phyloP scores from a whole-genome alignment of 768 basidiomycete species.

The Suillus americanus region DNA sequence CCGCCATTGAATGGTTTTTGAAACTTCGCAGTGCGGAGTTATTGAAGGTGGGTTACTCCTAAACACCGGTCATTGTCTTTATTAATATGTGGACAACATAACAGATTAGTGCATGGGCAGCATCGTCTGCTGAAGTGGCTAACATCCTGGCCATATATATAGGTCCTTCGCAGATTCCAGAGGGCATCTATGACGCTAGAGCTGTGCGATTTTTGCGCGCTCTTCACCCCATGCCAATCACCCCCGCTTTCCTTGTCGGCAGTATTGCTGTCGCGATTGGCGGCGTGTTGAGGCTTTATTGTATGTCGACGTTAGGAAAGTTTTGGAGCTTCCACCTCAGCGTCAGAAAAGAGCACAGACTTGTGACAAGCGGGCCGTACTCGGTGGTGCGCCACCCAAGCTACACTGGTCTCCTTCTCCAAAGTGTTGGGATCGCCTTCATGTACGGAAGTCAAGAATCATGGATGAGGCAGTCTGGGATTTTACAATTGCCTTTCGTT shows the following conservation, averaged over 20 bases:
- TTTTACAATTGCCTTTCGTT: neutral
- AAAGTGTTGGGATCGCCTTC: conserved; percentile 1
- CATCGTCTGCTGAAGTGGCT: neutral
- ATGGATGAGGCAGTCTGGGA: conserved; percentile 14
- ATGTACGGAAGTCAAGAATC: conserved; percentile 9
- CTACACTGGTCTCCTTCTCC: conserved; percentile 22
- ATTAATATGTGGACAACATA: neutral
- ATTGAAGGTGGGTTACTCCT: neutral
- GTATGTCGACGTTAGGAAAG: conserved; percentile 23
- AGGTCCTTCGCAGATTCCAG: neutral
- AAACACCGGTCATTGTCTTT: neutral
- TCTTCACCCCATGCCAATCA: conserved; percentile 1
- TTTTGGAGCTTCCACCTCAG: conserved; percentile 30
- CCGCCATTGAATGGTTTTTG: neutral
- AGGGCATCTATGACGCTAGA: neutral
- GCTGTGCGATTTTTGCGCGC: neutral
- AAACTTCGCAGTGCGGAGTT: neutral
- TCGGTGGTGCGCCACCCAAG: conserved; percentile 28
- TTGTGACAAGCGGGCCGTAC: conserved; percentile 31
- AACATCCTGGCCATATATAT: neutral
- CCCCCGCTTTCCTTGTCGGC: conserved; percentile 16
- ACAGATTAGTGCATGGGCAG: neutral
- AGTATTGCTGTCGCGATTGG: conserved; percentile 16
- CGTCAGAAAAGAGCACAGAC: conserved; percentile 21
- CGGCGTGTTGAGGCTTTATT: conserved; percentile 20